A percentile compares a stretch with the other conserved stretches of the same genome.
phyloP scores from a whole-genome alignment of 2,329 filamentous ascomycete species.

The Chaetomium olivaceum region DNA sequence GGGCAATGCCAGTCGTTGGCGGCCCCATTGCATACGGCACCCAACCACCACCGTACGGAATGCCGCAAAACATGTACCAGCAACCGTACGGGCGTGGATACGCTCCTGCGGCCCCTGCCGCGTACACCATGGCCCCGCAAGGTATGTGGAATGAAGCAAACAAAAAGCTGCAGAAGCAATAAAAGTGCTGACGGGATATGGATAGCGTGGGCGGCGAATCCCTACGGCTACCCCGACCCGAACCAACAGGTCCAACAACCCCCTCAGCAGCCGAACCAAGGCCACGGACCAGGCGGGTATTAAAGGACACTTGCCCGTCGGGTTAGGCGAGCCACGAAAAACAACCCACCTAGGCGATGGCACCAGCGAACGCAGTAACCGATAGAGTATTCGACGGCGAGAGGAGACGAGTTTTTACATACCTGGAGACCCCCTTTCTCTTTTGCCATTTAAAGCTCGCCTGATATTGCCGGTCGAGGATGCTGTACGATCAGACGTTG shows the following conservation, averaged over 20 bases:
- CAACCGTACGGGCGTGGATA: slow-evolving; percentile 48
- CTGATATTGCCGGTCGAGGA: slow-evolving; percentile 13
- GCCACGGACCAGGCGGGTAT: slow-evolving; percentile 37
- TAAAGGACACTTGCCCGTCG: neutral
- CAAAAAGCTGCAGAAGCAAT: neutral
- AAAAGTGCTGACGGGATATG: slow-evolving; percentile 14
- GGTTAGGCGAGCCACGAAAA: neutral
- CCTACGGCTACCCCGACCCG: slow-evolving; percentile 52
- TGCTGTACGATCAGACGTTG: slow-evolving; percentile 30
- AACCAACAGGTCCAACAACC: slow-evolving; percentile 43
- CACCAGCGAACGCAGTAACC: neutral
- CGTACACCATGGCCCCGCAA: slow-evolving; percentile 47
- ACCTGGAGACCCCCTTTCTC: slow-evolving; percentile 1
- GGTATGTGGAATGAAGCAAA: slow-evolving; percentile 33
- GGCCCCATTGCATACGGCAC: slow-evolving; percentile 39
- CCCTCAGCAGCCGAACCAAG: slow-evolving; percentile 44
- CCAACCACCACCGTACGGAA: slow-evolving; percentile 41
- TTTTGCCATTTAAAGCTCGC: neutral
- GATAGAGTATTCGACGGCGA: slow-evolving; percentile 7
- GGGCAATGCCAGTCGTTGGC: slow-evolving; percentile 35
- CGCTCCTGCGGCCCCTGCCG: slow-evolving; percentile 36
- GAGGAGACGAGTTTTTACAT: slow-evolving; percentile 2
- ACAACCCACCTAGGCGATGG: neutral
- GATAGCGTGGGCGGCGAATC: slow-evolving; percentile 37
- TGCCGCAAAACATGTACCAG: slow-evolving; percentile 42